phyloP scores from a whole-genome alignment of 345 rosid species.

The Populus ilicifolia region DNA sequence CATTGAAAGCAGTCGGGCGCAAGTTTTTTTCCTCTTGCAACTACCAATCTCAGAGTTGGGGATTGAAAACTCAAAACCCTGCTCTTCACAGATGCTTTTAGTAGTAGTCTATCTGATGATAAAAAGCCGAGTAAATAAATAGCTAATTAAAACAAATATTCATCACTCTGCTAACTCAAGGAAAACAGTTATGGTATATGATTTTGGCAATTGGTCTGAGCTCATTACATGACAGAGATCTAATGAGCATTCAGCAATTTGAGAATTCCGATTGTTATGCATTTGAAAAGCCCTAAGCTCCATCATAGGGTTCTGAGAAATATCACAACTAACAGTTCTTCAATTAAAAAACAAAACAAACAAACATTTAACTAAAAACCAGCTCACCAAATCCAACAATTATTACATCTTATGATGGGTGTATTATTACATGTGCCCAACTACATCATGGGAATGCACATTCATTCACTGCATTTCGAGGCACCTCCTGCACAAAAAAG shows the following conservation, averaged over 20 bases:
- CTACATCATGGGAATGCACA: not conserved
- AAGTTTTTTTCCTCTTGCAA: not conserved
- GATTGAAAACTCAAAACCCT: not conserved
- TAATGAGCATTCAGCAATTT: not conserved
- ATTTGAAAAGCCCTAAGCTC: not conserved
- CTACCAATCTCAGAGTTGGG: not conserved
- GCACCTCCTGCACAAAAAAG: slow-evolving; percentile 17
- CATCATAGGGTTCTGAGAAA: not conserved
- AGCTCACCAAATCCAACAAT: slow-evolving; percentile 11
- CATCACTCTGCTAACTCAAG: not conserved
- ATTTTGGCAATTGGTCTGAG: not conserved
- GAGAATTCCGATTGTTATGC: not conserved
- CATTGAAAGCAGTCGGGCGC: not conserved
- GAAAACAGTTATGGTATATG: not conserved
- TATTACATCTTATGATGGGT: not conserved
- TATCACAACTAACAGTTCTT: slow-evolving; percentile 14
- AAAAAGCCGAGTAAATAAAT: not conserved
- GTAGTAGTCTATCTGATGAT: too few species aligned
- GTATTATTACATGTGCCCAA: slow-evolving; percentile 18
- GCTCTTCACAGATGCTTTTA: too few species aligned
- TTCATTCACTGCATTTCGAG: not conserved
- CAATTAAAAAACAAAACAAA: not conserved
- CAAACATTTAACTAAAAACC: slow-evolving; percentile 7
- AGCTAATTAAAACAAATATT: not conserved
- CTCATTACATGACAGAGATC: not conserved